These are phyloP conservation scores for Brassica nigra DNA, from an alignment of 345 rosid species.

Conservation along the genomic window DNA sequence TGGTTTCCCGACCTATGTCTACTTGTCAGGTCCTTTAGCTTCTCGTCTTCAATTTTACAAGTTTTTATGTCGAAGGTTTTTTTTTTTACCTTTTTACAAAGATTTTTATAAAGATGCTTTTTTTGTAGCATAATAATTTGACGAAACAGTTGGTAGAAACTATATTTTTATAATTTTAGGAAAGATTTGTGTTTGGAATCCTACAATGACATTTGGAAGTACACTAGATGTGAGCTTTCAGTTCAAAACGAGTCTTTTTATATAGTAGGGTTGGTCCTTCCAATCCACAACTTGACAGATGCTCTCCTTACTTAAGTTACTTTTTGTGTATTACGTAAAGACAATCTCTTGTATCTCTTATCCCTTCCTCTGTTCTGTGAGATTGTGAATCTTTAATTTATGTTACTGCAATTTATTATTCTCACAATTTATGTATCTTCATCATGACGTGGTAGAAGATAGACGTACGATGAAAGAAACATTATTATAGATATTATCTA, in stretches of 20 bases:
- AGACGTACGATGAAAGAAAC: not conserved
- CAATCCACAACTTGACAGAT: not conserved
- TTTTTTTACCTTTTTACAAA: not conserved
- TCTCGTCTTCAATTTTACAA: not conserved
- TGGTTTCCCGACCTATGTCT: not conserved
- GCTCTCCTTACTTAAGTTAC: not conserved
- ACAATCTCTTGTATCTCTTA: not conserved
- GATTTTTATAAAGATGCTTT: not conserved
- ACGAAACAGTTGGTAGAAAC: not conserved
- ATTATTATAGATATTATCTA: too few relatives aligned
- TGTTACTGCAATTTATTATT: not conserved
- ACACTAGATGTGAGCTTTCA: not conserved
- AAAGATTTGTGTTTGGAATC: not conserved
- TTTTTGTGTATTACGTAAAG: not conserved
- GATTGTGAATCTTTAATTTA: not conserved
- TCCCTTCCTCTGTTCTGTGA: not conserved
- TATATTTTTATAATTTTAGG: not conserved
- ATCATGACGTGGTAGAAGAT: not conserved
- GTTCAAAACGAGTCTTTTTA: not conserved
- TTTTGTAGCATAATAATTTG: not conserved
- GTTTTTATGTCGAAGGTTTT: not conserved
- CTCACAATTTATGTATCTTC: not conserved
- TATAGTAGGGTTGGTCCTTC: not conserved
- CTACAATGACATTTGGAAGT: not conserved
- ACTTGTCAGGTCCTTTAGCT: not conserved